Conservation (phyloP, 2,329 filamentous ascomycete species). For the Tolypocladium paradoxum region DNA sequence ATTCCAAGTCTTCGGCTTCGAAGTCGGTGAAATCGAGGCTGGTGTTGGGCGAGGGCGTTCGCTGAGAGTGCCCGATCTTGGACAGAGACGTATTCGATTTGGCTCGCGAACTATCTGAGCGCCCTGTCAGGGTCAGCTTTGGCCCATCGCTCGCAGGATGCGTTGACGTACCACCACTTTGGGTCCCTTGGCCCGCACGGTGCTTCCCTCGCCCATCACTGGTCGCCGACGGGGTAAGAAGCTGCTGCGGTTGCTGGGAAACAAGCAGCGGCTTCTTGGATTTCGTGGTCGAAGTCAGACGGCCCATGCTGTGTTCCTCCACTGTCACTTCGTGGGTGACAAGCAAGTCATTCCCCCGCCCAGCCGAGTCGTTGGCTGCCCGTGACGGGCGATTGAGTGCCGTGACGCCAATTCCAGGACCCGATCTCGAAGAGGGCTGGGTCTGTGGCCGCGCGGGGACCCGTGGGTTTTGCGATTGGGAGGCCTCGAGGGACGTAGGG, state of each 20-base stretch:
- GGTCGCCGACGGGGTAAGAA: conserved; percentile 27
- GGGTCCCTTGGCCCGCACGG: conserved; percentile 5
- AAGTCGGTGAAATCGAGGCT: conserved; percentile 24
- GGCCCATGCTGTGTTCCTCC: conserved; percentile 30
- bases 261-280: conserved; percentile 34
- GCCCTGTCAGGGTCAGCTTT: neutral
- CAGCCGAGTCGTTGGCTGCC: conserved; percentile 12
- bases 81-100: conserved; percentile 13
- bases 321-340: conserved; percentile 15
- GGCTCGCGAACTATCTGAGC: conserved; percentile 7
- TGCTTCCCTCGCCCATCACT: conserved; percentile 9
- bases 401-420: neutral
- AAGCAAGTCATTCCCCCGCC: conserved; percentile 10
- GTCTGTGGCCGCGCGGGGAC: neutral
- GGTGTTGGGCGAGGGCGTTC: conserved; percentile 7
- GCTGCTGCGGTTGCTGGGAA: conserved; percentile 28
- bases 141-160: neutral
- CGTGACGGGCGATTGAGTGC: conserved; percentile 1
- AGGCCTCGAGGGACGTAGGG: conserved; percentile 11
- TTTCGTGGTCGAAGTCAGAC: conserved; percentile 30
- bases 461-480: conserved; percentile 14
- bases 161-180: conserved; percentile 3
- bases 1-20: conserved; percentile 23
- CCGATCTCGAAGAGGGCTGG: neutral
- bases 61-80: conserved; percentile 12